These are phyloP conservation scores for Paramecium caudatum DNA, from an alignment of 73 alveolate genomes.

Conservation along the genomic window DNA sequence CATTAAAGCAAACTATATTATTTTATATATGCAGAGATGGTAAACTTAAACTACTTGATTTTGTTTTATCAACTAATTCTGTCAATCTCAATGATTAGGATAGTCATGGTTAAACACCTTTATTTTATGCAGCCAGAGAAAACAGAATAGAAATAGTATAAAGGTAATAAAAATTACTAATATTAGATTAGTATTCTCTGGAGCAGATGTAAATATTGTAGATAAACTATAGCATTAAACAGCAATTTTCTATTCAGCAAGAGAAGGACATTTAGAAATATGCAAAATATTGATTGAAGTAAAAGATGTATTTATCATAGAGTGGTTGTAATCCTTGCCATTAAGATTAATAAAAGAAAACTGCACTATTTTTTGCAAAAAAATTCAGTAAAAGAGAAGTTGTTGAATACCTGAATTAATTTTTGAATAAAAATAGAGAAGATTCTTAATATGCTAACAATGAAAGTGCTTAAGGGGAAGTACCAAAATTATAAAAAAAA, in stretches of 20 bases:
- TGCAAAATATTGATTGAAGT: conserved; percentile 83
- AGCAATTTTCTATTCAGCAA: conserved; percentile 91
- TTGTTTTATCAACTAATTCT: neutral
- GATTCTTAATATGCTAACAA: conserved; percentile 24
- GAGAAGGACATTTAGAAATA: conserved; percentile 93
- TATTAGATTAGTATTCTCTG: conserved; percentile 80
- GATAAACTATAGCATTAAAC: conserved; percentile 90
- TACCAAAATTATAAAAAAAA: conserved; percentile 49
- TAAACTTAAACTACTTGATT: conserved; percentile 59
- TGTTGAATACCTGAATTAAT: conserved; percentile 74
- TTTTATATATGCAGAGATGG: conserved; percentile 75
- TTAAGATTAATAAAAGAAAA: conserved; percentile 83
- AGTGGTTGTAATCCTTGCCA: conserved; percentile 88
- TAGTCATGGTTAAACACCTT: conserved; percentile 82
- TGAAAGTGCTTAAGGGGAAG: conserved; percentile 54
- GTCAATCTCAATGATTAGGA: conserved; percentile 63
- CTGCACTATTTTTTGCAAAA: conserved; percentile 87
- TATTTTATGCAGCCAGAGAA: conserved; percentile 91
- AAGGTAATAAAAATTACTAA: neutral
- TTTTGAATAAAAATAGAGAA: conserved; percentile 43
- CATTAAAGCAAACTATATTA: conserved; percentile 67
- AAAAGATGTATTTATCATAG: neutral
- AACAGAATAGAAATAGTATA: conserved; percentile 78
- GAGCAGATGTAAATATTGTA: conserved; percentile 84
- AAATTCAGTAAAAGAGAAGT: conserved; percentile 81